Evolutionary conservation across 2,329 filamentous ascomycete species (phyloP).

Genomic region (Epichloe sp.): DNA sequence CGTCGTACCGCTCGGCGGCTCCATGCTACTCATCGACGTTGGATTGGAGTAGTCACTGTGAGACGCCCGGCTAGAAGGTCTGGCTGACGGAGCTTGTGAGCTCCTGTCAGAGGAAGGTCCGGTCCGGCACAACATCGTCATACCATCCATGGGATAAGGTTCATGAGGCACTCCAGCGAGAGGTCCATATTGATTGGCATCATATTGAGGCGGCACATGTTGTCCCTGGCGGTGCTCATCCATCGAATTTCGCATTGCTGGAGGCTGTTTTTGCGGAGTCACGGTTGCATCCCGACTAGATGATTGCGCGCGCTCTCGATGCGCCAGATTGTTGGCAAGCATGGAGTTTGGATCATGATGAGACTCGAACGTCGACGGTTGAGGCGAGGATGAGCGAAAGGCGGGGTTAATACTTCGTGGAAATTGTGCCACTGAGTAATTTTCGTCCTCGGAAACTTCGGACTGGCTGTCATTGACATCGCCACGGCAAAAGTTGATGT

Average conservation of each 20-base stretch:
- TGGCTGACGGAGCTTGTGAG: conserved; percentile 41
- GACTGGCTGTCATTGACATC: conserved; percentile 72
- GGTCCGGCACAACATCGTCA: conserved; percentile 91
- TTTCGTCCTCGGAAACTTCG: conserved; percentile 72
- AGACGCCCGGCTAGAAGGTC: conserved; percentile 75
- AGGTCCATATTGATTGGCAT: conserved; percentile 42
- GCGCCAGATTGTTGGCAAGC: conserved; percentile 56
- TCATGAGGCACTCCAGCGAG: conserved; percentile 71
- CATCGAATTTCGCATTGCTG: conserved; percentile 8
- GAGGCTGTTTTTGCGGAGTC: conserved; percentile 33
- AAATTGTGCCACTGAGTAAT: conserved; percentile 91
- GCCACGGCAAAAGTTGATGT: conserved; percentile 96
- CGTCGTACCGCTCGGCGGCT: conserved; percentile 58
- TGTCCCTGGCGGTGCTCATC: conserved; percentile 11
- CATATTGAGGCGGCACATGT: conserved; percentile 20
- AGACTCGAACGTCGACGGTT: conserved; percentile 84
- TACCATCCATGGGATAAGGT: conserved; percentile 85
- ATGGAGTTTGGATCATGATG: conserved; percentile 76
- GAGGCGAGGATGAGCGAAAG: conserved; percentile 89
- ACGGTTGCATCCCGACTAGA: conserved; percentile 36
- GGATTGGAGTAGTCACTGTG: conserved; percentile 84
- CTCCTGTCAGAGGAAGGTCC: conserved; percentile 46
- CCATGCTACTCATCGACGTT: conserved; percentile 77
- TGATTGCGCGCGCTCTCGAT: conserved; percentile 33
- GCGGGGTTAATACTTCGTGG: conserved; percentile 90